Evolutionary conservation across 2,329 filamentous ascomycete species (phyloP), one percentile per base, ranked within the genome.

Genomic region (Coccinonectria pachysandricola): DNA sequence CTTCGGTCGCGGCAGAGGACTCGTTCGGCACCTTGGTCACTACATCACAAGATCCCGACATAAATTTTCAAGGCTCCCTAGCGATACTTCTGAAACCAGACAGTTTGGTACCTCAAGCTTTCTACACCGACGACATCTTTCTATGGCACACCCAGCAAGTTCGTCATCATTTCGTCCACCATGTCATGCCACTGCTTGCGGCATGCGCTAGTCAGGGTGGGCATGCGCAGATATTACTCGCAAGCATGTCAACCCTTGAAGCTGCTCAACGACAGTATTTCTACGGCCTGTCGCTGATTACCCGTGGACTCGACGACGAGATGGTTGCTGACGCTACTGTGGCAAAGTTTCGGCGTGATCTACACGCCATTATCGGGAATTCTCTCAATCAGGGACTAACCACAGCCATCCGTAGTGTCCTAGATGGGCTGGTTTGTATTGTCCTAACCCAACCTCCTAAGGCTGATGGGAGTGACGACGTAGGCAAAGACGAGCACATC

Each of bases 331-430:
- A 52, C 23, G 46, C 49, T 16, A 57, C 57, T 19, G 52, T 63
- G 6, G 46, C 45, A 27, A 68, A 65, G 30, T 79, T 83, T 42
- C 60, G 58, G 10, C 57, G 66, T 24, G 75, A 82, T 36, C 50
- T 82, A 8, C 67, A 79, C 42, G 72, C 75, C 12, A 60, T 80
- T 12, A 65, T 82, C 35, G 67, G 70, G 22, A 78, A 79, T 46
- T 75, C 75, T 7, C 61, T 74, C 32, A 68, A 66, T 3, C 56
- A 57, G 19, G 57, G 63, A 4, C 56, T 80, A 24, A 59, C 65
- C 18, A 54, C 56, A 24, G 68, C 74, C 2, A 49, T 83, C 13
- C 63, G 61, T 21, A 57, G 53, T 21, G 66, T 78, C 19, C 44
- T 83, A 23, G 57, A 57, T 8, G 58, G 62, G 26, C 57, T 71